Conservation (phyloP, 345 rosid genomes). For the Microthlaspi erraticum region DNA sequence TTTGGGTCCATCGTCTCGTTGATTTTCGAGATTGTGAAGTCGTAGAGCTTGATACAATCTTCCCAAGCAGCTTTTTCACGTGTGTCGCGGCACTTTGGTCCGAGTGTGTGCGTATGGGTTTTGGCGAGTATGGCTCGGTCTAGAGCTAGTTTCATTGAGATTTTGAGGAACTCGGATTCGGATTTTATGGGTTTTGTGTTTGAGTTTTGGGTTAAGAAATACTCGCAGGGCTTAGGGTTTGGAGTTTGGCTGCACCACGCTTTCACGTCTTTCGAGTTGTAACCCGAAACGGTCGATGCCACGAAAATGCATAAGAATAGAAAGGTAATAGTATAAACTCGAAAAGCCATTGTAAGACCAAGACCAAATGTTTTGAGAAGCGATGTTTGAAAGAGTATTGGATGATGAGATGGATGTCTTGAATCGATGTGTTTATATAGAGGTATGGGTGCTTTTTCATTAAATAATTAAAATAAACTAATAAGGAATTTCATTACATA, state of each 20-base stretch:
- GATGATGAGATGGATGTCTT: conserved; percentile 30
- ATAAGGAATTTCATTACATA: conserved; percentile 9
- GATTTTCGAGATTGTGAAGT: conserved; percentile 52
- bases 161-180: conserved; percentile 52
- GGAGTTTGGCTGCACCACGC: conserved; percentile 73
- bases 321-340: conserved; percentile 37
- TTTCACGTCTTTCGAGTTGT: conserved; percentile 40
- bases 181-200: conserved; percentile 39
- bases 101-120: conserved; percentile 48
- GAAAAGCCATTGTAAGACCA: conserved; percentile 53
- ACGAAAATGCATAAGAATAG: conserved; percentile 42
- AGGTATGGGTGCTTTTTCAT: conserved; percentile 4
- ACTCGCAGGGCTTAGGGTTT: conserved; percentile 69
- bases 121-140: conserved; percentile 60
- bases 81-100: conserved; percentile 57
- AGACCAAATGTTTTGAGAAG: conserved; percentile 24
- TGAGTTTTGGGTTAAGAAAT: conserved; percentile 52
- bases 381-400: conserved; percentile 25
- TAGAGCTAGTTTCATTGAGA: conserved; percentile 58
- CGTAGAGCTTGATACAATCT: conserved; percentile 67
- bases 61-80: conserved; percentile 74
- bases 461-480: not conserved
- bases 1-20: conserved; percentile 57
- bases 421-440: conserved; percentile 39
- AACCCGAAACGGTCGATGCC: conserved; percentile 41